Percentiles rank a stretch among this genome's conserved stretches.
Conservation (phyloP, 345 rosid species). For the Gynandropsis gynandra region DNA sequence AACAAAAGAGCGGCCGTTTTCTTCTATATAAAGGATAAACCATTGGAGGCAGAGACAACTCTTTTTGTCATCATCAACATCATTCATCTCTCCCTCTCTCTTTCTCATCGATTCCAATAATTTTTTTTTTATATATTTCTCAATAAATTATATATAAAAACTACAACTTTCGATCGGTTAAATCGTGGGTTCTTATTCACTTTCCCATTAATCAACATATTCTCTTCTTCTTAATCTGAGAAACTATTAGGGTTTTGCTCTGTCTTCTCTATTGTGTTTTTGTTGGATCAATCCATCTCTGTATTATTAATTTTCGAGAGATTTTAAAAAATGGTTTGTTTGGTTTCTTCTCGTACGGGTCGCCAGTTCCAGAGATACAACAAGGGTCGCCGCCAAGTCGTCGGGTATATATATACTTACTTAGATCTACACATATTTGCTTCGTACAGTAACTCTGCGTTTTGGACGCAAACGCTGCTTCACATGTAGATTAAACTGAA, state of each 20-base stretch:
- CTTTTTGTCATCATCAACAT: slow-evolving; percentile 14
- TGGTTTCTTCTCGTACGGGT: slow-evolving; percentile 69
- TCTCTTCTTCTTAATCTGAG: neutral
- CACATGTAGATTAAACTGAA: too few species aligned
- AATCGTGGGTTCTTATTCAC: neutral
- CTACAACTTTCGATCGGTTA: too few species aligned
- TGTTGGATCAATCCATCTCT: too few species aligned
- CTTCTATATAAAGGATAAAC: slow-evolving; percentile 12
- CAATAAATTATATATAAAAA: neutral
- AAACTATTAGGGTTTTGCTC: slow-evolving; percentile 9
- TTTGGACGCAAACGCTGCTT: too few species aligned
- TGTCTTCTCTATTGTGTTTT: neutral
- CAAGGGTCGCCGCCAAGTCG: slow-evolving; percentile 75
- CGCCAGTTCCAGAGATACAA: slow-evolving; percentile 69
- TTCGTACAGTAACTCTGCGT: neutral
- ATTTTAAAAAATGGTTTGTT: slow-evolving; percentile 34
- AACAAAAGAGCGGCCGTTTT: too few species aligned
- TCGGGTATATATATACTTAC: slow-evolving; percentile 46
- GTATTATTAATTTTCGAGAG: neutral
- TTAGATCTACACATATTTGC: neutral
- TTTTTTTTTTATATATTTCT: slow-evolving; percentile 4
- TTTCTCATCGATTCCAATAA: slow-evolving; percentile 13
- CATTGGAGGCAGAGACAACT: slow-evolving; percentile 19
- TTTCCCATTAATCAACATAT: neutral
- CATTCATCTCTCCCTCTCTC: slow-evolving; percentile 9